Percentiles rank a stretch among this genome's conserved stretches.
phyloP scores from a whole-genome alignment of 208 protist genomes.

The Crithidia brevicula region DNA sequence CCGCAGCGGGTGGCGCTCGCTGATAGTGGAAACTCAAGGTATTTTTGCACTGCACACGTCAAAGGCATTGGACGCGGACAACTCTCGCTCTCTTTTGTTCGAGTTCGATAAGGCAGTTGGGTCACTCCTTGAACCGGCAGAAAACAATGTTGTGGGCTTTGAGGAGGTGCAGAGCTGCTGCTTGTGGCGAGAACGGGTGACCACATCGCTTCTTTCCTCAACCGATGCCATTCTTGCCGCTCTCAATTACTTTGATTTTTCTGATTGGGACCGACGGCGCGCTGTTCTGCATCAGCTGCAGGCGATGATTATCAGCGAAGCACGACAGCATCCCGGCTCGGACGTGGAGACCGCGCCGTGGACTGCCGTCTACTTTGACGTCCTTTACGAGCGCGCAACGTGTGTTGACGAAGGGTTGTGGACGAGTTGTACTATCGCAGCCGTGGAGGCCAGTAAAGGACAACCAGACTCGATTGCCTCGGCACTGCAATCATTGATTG shows the following conservation, averaged over 20 bases:
- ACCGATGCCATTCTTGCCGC: slow-evolving; percentile 22
- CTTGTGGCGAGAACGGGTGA: slow-evolving; percentile 12
- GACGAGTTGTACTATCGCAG: slow-evolving; percentile 24
- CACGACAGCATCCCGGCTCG: background rate
- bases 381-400: slow-evolving; percentile 27
- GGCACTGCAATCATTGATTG: slow-evolving; percentile 25
- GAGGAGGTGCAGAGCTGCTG: background rate
- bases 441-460: background rate
- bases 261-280: slow-evolving; percentile 15
- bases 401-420: slow-evolving; percentile 34
- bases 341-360: background rate
- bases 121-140: background rate
- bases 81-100: slow-evolving; percentile 26
- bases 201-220: background rate
- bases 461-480: slow-evolving; percentile 8
- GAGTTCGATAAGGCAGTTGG: slow-evolving; percentile 29
- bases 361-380: slow-evolving; percentile 29
- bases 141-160: background rate
- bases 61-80: slow-evolving; percentile 18
- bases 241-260: slow-evolving; percentile 29
- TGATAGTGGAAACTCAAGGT: slow-evolving; percentile 19
- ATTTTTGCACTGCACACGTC: slow-evolving; percentile 9
- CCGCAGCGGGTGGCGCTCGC: slow-evolving; percentile 13
- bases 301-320: background rate
- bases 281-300: slow-evolving; percentile 8